A percentile compares a stretch with the other conserved stretches of the same genome.
These are phyloP conservation scores for Amoeboaphelidium protococcarum DNA, from an alignment of 371 early-diverging fungal genomes.

Conservation along the genomic window DNA sequence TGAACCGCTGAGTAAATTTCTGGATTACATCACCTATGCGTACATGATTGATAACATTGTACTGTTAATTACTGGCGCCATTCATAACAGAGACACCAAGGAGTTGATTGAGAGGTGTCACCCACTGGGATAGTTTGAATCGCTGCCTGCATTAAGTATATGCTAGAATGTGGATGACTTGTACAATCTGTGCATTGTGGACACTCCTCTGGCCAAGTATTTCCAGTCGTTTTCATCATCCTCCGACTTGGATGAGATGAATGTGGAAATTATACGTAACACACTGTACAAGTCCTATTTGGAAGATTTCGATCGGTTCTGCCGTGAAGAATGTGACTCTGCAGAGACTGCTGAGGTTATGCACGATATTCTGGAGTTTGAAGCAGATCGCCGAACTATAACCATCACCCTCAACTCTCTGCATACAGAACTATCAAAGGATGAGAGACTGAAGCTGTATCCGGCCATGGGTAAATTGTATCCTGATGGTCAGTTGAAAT, in stretches of 20 bases:
- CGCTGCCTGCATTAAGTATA: conserved; percentile 88
- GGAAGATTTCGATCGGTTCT: conserved; percentile 85
- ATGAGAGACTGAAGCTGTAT: conserved; percentile 74
- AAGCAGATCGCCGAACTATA: conserved; percentile 87
- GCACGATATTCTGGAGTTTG: conserved; percentile 77
- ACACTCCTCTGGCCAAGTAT: conserved; percentile 89
- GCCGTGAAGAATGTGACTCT: conserved; percentile 46
- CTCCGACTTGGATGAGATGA: conserved; percentile 87
- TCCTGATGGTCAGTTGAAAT: conserved; percentile 61
- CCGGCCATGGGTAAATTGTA: conserved; percentile 70
- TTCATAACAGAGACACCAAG: conserved; percentile 90
- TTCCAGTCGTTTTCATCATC: conserved; percentile 86
- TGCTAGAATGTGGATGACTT: conserved; percentile 84
- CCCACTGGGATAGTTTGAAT: conserved; percentile 83
- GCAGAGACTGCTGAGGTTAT: conserved; percentile 82
- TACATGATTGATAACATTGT: conserved; percentile 99
- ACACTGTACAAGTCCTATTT: conserved; percentile 90
- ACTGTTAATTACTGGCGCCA: conserved; percentile 82
- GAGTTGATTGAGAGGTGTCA: conserved; percentile 86
- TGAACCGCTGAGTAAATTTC: conserved; percentile 52
- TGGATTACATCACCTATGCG: conserved; percentile 89
- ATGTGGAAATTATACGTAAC: conserved; percentile 95
- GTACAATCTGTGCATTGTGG: conserved; percentile 82
- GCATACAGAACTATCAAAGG: conserved; percentile 80
- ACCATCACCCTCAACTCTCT: conserved; percentile 95